Evolutionary conservation across 768 basidiomycete species (phyloP), one percentile per base, ranked within the genome.

Genomic region (Pulveroboletus sp.): DNA sequence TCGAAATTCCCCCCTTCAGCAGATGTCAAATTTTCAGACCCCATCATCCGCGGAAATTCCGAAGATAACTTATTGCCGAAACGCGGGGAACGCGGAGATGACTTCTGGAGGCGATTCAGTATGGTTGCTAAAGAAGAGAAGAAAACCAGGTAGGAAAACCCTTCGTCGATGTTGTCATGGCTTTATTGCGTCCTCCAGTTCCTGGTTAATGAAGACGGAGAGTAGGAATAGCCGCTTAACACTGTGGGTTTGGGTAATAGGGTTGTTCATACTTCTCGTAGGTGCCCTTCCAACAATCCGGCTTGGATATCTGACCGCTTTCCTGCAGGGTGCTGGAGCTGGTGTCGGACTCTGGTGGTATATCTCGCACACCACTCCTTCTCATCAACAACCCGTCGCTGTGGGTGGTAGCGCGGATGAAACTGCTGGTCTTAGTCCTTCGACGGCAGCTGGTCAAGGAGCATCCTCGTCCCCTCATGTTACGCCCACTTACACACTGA

Each of bases 21-120:
- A 32, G 71, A 73, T 24, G 69, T 85, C 60, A 76, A 73, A 55
- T 82, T 82, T 52, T 67, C 74, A 9, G 70, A 71, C 16, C 67
- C 72, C 47, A 88, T 89, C 61, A 76, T 90, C 62, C 79, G 88
- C 14, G 80, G 85, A 6, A 75, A 82, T 43, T 73, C 73, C 1
- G 89, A 91, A 64, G 86, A 83, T 35, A 79, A 81, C 2, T 62
- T 86, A 3, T 64, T 90, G 8, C 83, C 86, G 2, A 73, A 73
- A 34, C 77, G 86, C 38, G 86, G 87, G 3, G 81, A 87, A 63
- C 80, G 76, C 42, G 86, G 87, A 1, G 88, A 91, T 59, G 85
- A 90, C 59, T 91, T 92, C 69, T 92, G 89, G 89, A 75, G 86
- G 51, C 76, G 89, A 32, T 92, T 91, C 68, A 87, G 85, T 53